Evolutionary conservation across 768 basidiomycete genomes (phyloP).

Genomic region (Xanthoconium purpureum): DNA sequence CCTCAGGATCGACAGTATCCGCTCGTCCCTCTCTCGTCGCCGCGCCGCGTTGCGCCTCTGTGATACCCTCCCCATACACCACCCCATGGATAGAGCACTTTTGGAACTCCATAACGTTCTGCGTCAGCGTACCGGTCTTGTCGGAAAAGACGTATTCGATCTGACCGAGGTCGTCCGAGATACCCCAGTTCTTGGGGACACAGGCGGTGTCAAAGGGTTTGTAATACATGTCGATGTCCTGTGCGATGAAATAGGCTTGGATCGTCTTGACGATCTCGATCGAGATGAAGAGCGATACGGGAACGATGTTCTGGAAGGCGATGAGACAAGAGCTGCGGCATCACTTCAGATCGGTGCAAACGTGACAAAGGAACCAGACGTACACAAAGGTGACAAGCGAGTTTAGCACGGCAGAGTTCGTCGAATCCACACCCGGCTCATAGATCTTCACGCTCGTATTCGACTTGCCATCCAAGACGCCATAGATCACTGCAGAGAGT

Average conservation of each 20-base stretch:
- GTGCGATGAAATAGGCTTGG: constrained; percentile 94
- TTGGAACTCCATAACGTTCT: constrained; percentile 99
- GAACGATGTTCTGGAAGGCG: constrained; percentile 96
- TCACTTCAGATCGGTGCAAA: constrained; percentile 3
- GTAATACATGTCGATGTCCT: constrained; percentile 97
- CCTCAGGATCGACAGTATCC: constrained; percentile 63
- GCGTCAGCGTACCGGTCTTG: constrained; percentile 96
- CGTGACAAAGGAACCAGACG: constrained; percentile 31
- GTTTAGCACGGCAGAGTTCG: constrained; percentile 61
- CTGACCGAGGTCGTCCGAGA: constrained; percentile 97
- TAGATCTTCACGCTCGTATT: constrained; percentile 71
- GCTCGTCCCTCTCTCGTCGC: constrained; percentile 76
- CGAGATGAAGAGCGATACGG: constrained; percentile 93
- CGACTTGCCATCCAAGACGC: constrained; percentile 56
- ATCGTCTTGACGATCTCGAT: constrained; percentile 98
- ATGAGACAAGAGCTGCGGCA: constrained; percentile 78
- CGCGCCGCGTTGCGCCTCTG: constrained; percentile 92
- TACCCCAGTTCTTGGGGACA: constrained; percentile 97
- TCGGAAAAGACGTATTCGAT: constrained; percentile 95
- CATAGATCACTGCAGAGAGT: constrained; percentile 71
- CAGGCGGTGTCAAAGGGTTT: constrained; percentile 81
- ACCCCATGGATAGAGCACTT: constrained; percentile 86
- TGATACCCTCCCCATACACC: constrained; percentile 89
- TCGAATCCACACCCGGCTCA: constrained; percentile 63
- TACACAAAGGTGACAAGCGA: constrained; percentile 89